These are phyloP conservation scores for Tulasnella sp. DNA, from an alignment of 768 basidiomycete genomes.

Conservation along the genomic window DNA sequence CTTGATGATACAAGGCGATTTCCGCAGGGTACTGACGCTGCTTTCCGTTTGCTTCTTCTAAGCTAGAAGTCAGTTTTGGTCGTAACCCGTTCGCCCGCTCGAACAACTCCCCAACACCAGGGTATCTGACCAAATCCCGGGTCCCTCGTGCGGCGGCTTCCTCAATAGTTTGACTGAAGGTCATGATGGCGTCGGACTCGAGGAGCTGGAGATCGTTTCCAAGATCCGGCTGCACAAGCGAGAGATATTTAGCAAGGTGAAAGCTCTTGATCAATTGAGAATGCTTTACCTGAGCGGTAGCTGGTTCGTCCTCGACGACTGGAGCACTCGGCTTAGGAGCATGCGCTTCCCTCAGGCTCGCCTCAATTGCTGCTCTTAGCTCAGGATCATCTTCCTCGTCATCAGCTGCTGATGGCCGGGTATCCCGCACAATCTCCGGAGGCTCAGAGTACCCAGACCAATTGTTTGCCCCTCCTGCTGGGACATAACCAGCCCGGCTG, in stretches of 20 bases:
- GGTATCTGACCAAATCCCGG: slow-evolving; percentile 67
- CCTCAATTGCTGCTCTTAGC: slow-evolving; percentile 87
- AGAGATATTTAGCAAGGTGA: not conserved
- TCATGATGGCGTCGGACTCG: slow-evolving; percentile 78
- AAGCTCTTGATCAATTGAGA: not conserved
- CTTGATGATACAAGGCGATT: not conserved
- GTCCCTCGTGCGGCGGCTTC: slow-evolving; percentile 71
- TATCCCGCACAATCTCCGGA: slow-evolving; percentile 49
- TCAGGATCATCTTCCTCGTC: slow-evolving; percentile 88
- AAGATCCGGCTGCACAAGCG: slow-evolving; percentile 22
- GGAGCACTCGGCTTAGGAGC: slow-evolving; percentile 76
- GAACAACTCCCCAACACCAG: slow-evolving; percentile 73
- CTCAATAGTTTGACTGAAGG: slow-evolving; percentile 84
- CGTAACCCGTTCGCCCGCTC: slow-evolving; percentile 69
- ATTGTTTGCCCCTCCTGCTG: slow-evolving; percentile 35
- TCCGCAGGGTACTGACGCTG: slow-evolving; percentile 46
- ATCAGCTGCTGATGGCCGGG: slow-evolving; percentile 35
- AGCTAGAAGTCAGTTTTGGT: slow-evolving; percentile 70
- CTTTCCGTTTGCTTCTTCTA: slow-evolving; percentile 79
- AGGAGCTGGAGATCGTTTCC: slow-evolving; percentile 71
- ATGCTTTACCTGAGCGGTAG: slow-evolving; percentile 24
- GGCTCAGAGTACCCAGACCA: slow-evolving; percentile 56
- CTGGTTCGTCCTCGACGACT: slow-evolving; percentile 39
- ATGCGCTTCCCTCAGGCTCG: slow-evolving; percentile 76
- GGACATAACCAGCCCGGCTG: slow-evolving; percentile 56